A percentile compares a stretch with the other conserved stretches of the same genome.
Conservation (phyloP, 345 rosid species). For the Dipteronia dyeriana region DNA sequence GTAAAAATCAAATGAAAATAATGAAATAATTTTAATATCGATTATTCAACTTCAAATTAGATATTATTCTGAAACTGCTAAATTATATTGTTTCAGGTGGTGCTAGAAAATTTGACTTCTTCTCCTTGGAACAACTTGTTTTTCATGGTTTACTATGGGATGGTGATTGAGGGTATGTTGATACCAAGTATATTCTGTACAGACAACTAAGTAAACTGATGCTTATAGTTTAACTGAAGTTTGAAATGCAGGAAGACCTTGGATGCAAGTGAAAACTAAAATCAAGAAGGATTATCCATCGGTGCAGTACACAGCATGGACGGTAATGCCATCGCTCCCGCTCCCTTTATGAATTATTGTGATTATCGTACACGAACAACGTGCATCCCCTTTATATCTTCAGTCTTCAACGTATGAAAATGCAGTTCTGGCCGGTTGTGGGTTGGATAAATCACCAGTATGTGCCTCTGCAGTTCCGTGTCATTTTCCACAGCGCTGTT, state of each 20-base stretch:
- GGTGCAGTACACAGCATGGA: conserved; percentile 81
- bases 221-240: conserved; percentile 14
- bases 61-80: conserved; percentile 13
- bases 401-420: conserved; percentile 16
- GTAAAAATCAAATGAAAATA: conserved; percentile 3
- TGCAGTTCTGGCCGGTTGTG: conserved; percentile 87
- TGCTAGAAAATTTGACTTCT: conserved; percentile 73
- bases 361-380: conserved; percentile 5
- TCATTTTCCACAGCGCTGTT: conserved; percentile 68
- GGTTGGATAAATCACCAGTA: conserved; percentile 92
- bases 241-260: conserved; percentile 72
- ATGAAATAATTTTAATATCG: neutral
- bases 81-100: conserved; percentile 46
- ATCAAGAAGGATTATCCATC: conserved; percentile 76
- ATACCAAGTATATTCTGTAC: neutral
- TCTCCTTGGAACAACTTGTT: conserved; percentile 91
- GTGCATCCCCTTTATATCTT: neutral
- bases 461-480: conserved; percentile 82
- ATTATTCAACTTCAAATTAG: neutral
- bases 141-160: conserved; percentile 81
- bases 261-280: conserved; percentile 71
- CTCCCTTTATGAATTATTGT: neutral
- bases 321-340: conserved; percentile 42
- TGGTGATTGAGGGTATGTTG: conserved; percentile 66
- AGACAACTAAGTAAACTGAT: neutral